Conservation (phyloP, 2,329 filamentous ascomycete species). For the Lachnellula occidentalis region DNA sequence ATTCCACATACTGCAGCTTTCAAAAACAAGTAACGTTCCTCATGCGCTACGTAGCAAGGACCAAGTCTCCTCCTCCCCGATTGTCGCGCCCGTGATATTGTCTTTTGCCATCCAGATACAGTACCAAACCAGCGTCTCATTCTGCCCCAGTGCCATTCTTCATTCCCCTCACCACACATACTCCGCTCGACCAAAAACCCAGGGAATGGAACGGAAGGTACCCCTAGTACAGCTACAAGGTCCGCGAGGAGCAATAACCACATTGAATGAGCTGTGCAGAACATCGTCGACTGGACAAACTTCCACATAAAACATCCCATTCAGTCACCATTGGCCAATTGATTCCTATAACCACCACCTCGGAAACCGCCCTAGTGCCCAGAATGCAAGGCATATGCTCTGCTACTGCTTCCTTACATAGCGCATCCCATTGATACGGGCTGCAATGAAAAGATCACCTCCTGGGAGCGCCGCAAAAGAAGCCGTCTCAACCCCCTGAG, state of each 20-base stretch:
- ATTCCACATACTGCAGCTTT: slow-evolving; percentile 38
- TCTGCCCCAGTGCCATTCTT: neutral
- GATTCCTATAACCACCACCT: slow-evolving; percentile 31
- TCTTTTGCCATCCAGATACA: slow-evolving; percentile 30
- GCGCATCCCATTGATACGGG: slow-evolving; percentile 33
- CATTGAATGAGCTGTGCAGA: slow-evolving; percentile 41
- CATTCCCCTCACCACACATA: neutral
- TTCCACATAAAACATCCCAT: slow-evolving; percentile 43
- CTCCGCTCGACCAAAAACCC: slow-evolving; percentile 33
- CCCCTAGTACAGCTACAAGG: slow-evolving; percentile 31
- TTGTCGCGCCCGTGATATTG: slow-evolving; percentile 24
- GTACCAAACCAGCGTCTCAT: slow-evolving; percentile 35
- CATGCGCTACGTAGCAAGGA: slow-evolving; percentile 26
- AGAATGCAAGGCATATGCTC: slow-evolving; percentile 45
- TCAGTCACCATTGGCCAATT: slow-evolving; percentile 41
- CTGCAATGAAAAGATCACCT: slow-evolving; percentile 36
- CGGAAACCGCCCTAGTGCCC: slow-evolving; percentile 39
- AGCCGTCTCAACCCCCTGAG: slow-evolving; percentile 39
- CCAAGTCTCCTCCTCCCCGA: slow-evolving; percentile 31
- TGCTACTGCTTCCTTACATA: slow-evolving; percentile 22
- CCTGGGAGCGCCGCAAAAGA: slow-evolving; percentile 34
- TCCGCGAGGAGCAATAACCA: slow-evolving; percentile 34
- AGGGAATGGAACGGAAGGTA: slow-evolving; percentile 32
- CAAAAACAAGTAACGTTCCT: slow-evolving; percentile 34
- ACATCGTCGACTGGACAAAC: slow-evolving; percentile 31